Conservation (phyloP, 768 basidiomycete genomes). For the Leccinum olivaceopallidum region DNA sequence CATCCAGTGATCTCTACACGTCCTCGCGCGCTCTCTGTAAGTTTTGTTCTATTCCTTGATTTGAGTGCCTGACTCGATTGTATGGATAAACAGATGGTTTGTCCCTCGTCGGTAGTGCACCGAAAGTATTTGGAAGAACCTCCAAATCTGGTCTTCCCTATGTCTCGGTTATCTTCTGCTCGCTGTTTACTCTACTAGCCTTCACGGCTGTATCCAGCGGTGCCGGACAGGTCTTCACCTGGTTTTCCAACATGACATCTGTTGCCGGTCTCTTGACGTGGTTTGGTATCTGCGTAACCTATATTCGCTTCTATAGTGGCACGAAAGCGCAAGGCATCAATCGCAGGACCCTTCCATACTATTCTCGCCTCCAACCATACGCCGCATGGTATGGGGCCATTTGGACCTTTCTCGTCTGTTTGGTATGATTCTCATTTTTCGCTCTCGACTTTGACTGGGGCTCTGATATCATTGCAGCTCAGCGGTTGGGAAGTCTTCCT, state of each 20-base stretch:
- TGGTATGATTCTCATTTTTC: conserved; percentile 46
- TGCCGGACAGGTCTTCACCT: conserved; percentile 73
- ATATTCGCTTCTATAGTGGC: conserved; percentile 84
- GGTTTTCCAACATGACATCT: conserved; percentile 80
- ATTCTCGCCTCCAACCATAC: conserved; percentile 65
- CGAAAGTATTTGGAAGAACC: conserved; percentile 71
- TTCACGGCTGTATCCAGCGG: conserved; percentile 76
- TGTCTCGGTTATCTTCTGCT: conserved; percentile 66
- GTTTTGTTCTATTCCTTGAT: conserved; percentile 25
- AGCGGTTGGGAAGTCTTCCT: conserved; percentile 55
- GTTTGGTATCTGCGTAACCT: conserved; percentile 76
- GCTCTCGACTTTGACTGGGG: not conserved
- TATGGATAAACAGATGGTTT: conserved; percentile 61
- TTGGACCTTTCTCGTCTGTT: conserved; percentile 48
- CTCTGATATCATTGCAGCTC: conserved; percentile 44
- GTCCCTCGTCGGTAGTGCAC: conserved; percentile 78
- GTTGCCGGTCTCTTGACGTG: conserved; percentile 74
- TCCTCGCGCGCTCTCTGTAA: conserved; percentile 83
- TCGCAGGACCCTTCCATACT: conserved; percentile 69
- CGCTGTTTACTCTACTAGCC: conserved; percentile 67
- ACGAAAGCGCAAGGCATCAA: conserved; percentile 78
- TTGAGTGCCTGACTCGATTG: not conserved
- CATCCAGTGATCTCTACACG: conserved; percentile 86
- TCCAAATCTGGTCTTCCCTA: conserved; percentile 76
- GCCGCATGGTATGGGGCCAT: conserved; percentile 57